These are phyloP conservation scores for Ceratobasidium sp. DNA, from an alignment of 1,284 basidiomycete genomes.

Conservation along the genomic window DNA sequence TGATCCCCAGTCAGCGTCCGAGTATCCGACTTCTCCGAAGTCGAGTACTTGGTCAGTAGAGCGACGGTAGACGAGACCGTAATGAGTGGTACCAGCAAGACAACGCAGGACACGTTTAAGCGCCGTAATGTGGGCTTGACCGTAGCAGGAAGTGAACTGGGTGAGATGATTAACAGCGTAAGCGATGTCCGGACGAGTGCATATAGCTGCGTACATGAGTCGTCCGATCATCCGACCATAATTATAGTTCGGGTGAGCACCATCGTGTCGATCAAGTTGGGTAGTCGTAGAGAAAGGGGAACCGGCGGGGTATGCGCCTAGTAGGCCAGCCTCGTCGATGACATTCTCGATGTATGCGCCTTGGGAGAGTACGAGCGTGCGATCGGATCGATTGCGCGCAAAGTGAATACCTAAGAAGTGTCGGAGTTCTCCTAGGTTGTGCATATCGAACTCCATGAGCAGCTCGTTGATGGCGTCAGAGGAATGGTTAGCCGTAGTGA, in stretches of 20 bases:
- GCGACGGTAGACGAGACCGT: constrained; percentile 9
- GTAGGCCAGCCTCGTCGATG: constrained; percentile 7
- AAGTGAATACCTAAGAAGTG: constrained; percentile 42
- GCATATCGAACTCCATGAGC: constrained; percentile 12
- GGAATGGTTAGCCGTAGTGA: constrained; percentile 8
- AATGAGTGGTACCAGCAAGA: constrained; percentile 54
- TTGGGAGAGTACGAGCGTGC: not conserved
- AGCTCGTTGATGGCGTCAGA: not conserved
- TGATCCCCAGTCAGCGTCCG: constrained; percentile 39
- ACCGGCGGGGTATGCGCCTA: constrained; percentile 12
- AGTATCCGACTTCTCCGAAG: constrained; percentile 20
- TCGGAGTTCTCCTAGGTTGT: constrained; percentile 23
- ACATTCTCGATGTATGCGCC: constrained; percentile 23
- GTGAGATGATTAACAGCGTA: constrained; percentile 60
- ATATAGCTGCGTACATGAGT: not conserved
- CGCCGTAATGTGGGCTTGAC: constrained; percentile 57
- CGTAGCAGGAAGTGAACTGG: constrained; percentile 58
- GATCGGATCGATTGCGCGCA: not conserved
- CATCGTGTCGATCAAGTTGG: not conserved
- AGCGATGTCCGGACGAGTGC: constrained; percentile 53
- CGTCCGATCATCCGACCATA: not conserved
- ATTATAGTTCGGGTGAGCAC: not conserved
- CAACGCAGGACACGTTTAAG: constrained; percentile 59
- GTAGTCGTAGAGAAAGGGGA: not conserved
- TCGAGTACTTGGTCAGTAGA: not conserved